A percentile compares a stretch with the other conserved stretches of the same genome.
Evolutionary conservation across 2,329 filamentous ascomycete species (phyloP).

Genomic region (Beauveria varroae): DNA sequence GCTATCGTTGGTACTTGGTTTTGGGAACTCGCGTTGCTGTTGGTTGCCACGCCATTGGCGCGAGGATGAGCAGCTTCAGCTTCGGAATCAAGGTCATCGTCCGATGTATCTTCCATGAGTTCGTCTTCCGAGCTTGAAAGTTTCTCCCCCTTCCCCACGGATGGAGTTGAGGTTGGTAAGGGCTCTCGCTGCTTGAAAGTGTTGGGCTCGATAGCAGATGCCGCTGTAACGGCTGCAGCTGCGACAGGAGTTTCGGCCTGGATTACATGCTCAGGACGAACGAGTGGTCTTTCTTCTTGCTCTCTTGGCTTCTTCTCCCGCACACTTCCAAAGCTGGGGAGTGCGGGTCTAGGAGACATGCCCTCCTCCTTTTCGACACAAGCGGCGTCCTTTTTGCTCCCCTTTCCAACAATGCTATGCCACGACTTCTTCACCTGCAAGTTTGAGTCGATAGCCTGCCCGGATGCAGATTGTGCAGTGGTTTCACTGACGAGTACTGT

Average conservation of each 20-base stretch:
- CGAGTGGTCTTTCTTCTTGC: constrained; percentile 47
- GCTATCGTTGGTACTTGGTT: constrained; percentile 34
- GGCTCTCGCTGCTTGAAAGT: constrained; percentile 39
- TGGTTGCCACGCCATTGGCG: neutral
- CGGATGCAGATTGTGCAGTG: constrained; percentile 27
- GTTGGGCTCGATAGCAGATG: constrained; percentile 10
- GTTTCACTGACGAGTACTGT: constrained; percentile 47
- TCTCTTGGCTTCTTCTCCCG: constrained; percentile 52
- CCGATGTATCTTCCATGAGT: constrained; percentile 12
- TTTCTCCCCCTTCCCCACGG: constrained; percentile 59
- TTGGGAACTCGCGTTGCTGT: neutral
- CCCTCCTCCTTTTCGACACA: constrained; percentile 54
- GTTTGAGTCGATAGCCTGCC: constrained; percentile 30
- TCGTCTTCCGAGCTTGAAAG: constrained; percentile 28
- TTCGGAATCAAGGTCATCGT: constrained; percentile 7
- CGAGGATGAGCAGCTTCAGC: constrained; percentile 8
- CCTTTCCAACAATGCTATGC: constrained; percentile 41
- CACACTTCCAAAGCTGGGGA: constrained; percentile 70
- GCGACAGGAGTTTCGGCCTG: neutral
- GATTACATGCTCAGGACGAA: constrained; percentile 41
- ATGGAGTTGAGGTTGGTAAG: constrained; percentile 62
- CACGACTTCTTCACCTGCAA: constrained; percentile 38
- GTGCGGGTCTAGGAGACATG: constrained; percentile 66
- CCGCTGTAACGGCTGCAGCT: constrained; percentile 6
- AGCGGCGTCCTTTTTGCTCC: constrained; percentile 41